Conservation (phyloP, 306 rosid species). For the Betula pendula region DNA sequence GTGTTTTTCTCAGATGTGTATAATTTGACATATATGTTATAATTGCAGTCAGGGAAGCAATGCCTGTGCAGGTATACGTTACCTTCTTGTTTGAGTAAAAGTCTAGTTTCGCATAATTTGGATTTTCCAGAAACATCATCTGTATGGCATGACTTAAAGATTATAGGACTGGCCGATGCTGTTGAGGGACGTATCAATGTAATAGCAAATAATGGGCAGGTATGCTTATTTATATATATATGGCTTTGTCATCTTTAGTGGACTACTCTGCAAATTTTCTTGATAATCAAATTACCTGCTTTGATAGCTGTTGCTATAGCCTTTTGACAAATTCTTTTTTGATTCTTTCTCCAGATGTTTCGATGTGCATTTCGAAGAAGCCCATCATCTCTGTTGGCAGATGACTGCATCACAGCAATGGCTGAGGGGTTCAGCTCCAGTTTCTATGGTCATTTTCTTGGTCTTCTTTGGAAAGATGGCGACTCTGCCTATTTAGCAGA, state of each 20-base stretch:
- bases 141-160: constrained; percentile 57
- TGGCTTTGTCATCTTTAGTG: background rate
- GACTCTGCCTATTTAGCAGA: constrained; percentile 54
- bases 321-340: constrained; percentile 7
- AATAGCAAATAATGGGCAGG: constrained; percentile 76
- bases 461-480: constrained; percentile 88
- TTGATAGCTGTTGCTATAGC: constrained; percentile 11
- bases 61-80: constrained; percentile 78
- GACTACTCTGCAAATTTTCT: background rate
- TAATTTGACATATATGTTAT: constrained; percentile 22
- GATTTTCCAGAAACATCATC: constrained; percentile 67
- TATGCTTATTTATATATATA: constrained; percentile 24
- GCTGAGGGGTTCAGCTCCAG: constrained; percentile 77
- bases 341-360: constrained; percentile 57
- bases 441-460: constrained; percentile 71
- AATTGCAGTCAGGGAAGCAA: constrained; percentile 88
- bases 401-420: constrained; percentile 89
- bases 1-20: constrained; percentile 6
- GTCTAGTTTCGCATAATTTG: constrained; percentile 41
- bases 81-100: constrained; percentile 70
- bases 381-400: constrained; percentile 73
- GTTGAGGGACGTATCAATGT: constrained; percentile 88
- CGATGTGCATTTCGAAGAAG: constrained; percentile 74
- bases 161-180: constrained; percentile 81
- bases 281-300: background rate